Base-by-base conservation (phyloP, 2,329 filamentous ascomycete genomes). In the Ophiognomonia clavigignenti-juglandacearum region DNA sequence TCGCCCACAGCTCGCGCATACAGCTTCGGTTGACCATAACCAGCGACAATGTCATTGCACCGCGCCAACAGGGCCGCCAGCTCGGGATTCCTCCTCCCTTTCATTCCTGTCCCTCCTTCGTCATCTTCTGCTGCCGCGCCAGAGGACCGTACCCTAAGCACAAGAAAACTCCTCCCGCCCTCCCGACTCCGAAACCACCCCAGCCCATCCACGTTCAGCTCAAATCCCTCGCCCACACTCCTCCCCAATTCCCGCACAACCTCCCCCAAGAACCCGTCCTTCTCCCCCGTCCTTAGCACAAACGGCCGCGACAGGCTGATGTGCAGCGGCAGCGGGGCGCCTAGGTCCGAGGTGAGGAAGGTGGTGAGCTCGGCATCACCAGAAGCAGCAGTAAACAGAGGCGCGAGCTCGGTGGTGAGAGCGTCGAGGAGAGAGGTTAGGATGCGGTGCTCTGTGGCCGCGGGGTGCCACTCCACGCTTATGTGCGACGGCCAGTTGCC, bases 401-500 rank as follows among this genome's bases (percentile, higher is more conserved):
- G 22, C 19, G 58, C 57, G 7, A 71, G 57, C 9, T 59, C 61
- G 3, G 46, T 51, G 44, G 64, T 60, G 2, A 75, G 64, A 7
- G 56, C 57, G 22, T 59, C 51, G 29, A 77, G 65, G 32, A 80
- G 65, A 6, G 54, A 51, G 14, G 59, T 61, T 47, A 88, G 69
- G 2, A 68, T 54, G 2, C 59, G 57, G 55, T 77, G 72, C 53
- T 84, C 72, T 37, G 60, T 38, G 13, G 63, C 55, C 2, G 66
- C 62, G 14, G 82, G 81, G 61, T 75, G 72, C 81, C 93, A 98
- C 70, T 97, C 92, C 47, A 96, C 73, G 64, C 95, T 97, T 38
- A 97, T 63, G 66, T 97, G 92, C 27, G 84, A 89, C 1, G 92
- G 89, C 93, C 93, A 98, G 64, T 90, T 88, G 51, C 93, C 93